Evolutionary conservation across 305 asterid genomes (phyloP).

Genomic region (Plantago coronopus): DNA sequence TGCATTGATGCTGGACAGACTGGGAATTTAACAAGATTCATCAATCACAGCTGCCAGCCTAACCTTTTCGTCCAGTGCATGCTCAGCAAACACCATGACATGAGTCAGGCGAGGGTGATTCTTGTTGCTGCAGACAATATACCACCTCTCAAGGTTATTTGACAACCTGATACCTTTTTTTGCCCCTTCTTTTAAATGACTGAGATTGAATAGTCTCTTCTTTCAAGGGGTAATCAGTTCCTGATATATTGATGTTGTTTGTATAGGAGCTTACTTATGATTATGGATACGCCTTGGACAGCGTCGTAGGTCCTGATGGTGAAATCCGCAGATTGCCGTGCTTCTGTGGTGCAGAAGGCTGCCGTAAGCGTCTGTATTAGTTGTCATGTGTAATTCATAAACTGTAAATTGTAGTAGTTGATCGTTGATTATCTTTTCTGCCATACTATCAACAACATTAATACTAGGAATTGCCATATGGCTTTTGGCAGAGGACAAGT

Average conservation of each 20-base stretch:
- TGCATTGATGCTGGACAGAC: slow-evolving; percentile 80
- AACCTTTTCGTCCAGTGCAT: slow-evolving; percentile 87
- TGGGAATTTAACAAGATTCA: slow-evolving; percentile 74
- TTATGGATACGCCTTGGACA: slow-evolving; percentile 70
- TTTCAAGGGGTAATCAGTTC: too few relatives aligned
- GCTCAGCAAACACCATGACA: slow-evolving; percentile 65
- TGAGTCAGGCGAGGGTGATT: slow-evolving; percentile 57
- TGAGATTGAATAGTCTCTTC: not conserved
- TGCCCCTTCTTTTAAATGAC: not conserved
- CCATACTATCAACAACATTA: too few relatives aligned
- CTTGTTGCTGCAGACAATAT: slow-evolving; percentile 82
- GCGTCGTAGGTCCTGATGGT: slow-evolving; percentile 71
- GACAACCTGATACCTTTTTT: not conserved
- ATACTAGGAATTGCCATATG: too few relatives aligned
- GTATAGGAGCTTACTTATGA: slow-evolving; percentile 76
- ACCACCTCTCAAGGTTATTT: slow-evolving; percentile 67
- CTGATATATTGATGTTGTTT: slow-evolving; percentile 1
- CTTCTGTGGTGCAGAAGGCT: slow-evolving; percentile 65
- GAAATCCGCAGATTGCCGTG: slow-evolving; percentile 49
- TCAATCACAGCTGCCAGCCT: slow-evolving; percentile 87
- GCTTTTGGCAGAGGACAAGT: too few relatives aligned
- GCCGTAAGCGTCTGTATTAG: slow-evolving; percentile 76
- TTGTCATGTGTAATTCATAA: not conserved
- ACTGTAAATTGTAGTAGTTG: too few relatives aligned
- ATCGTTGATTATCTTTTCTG: too few relatives aligned